Evolutionary conservation across 2,329 filamentous ascomycete genomes (phyloP), one percentile per base, ranked within the genome.

Genomic region (Polytolypa hystricis): DNA sequence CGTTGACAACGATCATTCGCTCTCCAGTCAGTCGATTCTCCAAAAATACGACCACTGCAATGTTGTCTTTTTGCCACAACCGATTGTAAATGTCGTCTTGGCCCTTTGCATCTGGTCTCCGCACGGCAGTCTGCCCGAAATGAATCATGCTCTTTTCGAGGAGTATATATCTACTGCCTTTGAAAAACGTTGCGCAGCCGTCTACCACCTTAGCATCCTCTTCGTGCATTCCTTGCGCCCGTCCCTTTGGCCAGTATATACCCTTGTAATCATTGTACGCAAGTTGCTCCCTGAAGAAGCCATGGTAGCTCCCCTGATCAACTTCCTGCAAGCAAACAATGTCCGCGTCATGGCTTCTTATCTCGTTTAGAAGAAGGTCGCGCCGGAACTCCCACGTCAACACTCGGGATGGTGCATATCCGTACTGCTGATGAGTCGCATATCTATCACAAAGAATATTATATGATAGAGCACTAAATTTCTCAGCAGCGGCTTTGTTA

Each of bases 51-150:
- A 94, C 76, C 32, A 94, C 81, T 11, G 83, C 91, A 58, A 98
- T 94, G 56, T 96, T 89, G 68, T 98, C 91, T 63, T 91, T 85
- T 42, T 89, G 87, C 91, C 95, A 96, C 42, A 98, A 82, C 18
- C 91, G 82, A 58, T 98, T 98, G 71, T 94, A 96, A 39, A 96
- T 89, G 52, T 98, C 91, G 55, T 93, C 84, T 52, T 93, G 85
- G 39, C 87, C 84, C 65, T 96, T 96, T 77, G 95, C 94, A 56
- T 96, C 91, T 2, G 87, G 84, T 46, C 91, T 73, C 55, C 93
- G 91, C 61, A 98, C 94, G 46, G 89, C 89, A 39, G 85, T 84
- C 41, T 84, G 81, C 25, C 83, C 80, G 56, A 95, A 94, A 59
- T 95, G 86, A 52, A 98, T 81, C 44, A 94, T 67, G 54, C 93